These are phyloP conservation scores for Xylariaceae sp. DNA, from an alignment of 2,329 filamentous ascomycete species.

Conservation along the genomic window DNA sequence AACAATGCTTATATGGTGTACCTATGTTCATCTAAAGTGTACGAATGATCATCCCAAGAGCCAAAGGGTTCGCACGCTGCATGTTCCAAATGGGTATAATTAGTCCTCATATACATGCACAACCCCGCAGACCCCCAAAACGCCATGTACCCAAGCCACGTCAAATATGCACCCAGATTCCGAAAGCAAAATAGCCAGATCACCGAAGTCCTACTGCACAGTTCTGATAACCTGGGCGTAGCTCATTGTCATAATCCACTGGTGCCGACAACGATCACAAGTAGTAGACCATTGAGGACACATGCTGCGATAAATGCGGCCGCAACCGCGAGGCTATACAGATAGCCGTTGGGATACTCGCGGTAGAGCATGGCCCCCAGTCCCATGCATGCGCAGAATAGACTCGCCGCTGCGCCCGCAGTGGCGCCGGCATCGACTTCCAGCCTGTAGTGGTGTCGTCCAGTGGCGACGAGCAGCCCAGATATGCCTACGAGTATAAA, in stretches of 20 bases:
- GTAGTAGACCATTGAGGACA: slow-evolving; percentile 48
- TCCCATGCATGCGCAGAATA: slow-evolving; percentile 62
- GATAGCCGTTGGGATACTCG: slow-evolving; percentile 37
- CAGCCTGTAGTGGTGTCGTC: slow-evolving; percentile 63
- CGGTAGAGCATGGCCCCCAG: slow-evolving; percentile 58
- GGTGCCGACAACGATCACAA: slow-evolving; percentile 50
- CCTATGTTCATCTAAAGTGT: too few species aligned
- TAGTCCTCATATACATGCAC: too few species aligned
- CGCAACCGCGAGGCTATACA: slow-evolving; percentile 44
- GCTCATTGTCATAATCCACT: slow-evolving; percentile 25
- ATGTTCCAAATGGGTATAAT: too few species aligned
- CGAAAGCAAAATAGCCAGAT: too few species aligned
- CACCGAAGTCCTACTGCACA: too few species aligned
- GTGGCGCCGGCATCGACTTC: slow-evolving; percentile 73
- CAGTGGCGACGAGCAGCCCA: slow-evolving; percentile 64
- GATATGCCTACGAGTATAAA: slow-evolving; percentile 64
- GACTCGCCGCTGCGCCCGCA: slow-evolving; percentile 64
- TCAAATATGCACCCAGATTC: too few species aligned
- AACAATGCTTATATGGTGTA: too few species aligned
- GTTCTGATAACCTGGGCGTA: not conserved
- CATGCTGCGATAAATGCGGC: slow-evolving; percentile 45
- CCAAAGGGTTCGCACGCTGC: too few species aligned
- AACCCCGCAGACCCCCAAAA: too few species aligned
- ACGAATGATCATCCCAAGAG: too few species aligned
- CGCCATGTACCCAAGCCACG: too few species aligned